A percentile compares a stretch with the other conserved stretches of the same genome.
These are phyloP conservation scores for Colletotrichum liaoningense DNA, from an alignment of 2,329 filamentous ascomycete species.

Conservation along the genomic window DNA sequence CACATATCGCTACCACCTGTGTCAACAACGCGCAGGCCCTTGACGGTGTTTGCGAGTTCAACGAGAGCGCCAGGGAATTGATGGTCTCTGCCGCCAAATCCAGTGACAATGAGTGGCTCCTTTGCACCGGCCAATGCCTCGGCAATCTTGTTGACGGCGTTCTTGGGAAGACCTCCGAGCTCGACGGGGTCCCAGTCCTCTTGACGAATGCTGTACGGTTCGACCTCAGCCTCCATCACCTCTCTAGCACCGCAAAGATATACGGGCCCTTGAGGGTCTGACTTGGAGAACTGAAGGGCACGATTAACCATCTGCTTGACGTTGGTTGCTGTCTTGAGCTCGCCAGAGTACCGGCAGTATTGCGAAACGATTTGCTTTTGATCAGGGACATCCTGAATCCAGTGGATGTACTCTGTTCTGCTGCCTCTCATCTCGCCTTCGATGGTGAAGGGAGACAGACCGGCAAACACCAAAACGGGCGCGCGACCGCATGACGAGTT, in stretches of 20 bases:
- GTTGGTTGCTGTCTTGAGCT: slow-evolving; percentile 83
- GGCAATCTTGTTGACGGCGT: slow-evolving; percentile 69
- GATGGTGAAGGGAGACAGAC: slow-evolving; percentile 76
- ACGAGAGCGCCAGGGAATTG: slow-evolving; percentile 70
- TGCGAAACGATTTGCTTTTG: slow-evolving; percentile 80
- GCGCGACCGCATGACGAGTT: slow-evolving; percentile 77
- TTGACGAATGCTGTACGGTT: slow-evolving; percentile 77
- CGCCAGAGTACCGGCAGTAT: slow-evolving; percentile 82
- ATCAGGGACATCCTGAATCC: slow-evolving; percentile 82
- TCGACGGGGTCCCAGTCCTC: slow-evolving; percentile 77
- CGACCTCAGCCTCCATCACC: slow-evolving; percentile 85
- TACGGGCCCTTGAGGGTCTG: slow-evolving; percentile 78
- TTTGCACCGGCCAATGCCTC: slow-evolving; percentile 72
- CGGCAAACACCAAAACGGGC: slow-evolving; percentile 79
- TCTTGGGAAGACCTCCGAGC: slow-evolving; percentile 67
- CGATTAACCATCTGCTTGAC: slow-evolving; percentile 87
- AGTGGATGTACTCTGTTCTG: slow-evolving; percentile 81
- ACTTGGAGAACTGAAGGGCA: slow-evolving; percentile 79
- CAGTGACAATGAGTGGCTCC: slow-evolving; percentile 76
- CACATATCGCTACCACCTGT: slow-evolving; percentile 85
- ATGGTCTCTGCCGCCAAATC: slow-evolving; percentile 78
- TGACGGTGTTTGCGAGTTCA: slow-evolving; percentile 74
- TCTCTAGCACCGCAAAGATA: slow-evolving; percentile 80
- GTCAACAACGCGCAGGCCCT: slow-evolving; percentile 78
- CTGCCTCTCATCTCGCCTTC: slow-evolving; percentile 78